A percentile compares a stretch with the other conserved stretches of the same genome.
These are phyloP conservation scores for Barnettozyma wickerhamii DNA, from an alignment of 805 yeast species.

Conservation along the genomic window DNA sequence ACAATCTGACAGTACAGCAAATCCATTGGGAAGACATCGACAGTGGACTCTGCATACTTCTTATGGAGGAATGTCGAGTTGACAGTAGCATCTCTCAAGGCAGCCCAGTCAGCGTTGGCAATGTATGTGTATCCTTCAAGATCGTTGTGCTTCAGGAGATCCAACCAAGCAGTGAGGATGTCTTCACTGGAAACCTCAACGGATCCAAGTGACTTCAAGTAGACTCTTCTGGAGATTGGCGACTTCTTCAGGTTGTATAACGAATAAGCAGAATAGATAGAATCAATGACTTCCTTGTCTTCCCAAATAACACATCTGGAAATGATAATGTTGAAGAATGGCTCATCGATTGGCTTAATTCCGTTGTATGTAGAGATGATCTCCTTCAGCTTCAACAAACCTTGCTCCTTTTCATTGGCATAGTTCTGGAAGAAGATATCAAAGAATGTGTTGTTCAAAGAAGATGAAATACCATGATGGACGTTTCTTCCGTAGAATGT, in stretches of 20 bases:
- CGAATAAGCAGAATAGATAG: constrained; percentile 55
- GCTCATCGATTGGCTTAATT: constrained; percentile 63
- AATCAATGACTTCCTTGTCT: constrained; percentile 59
- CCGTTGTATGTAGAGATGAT: constrained; percentile 52
- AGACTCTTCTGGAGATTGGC: constrained; percentile 67
- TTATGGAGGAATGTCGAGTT: constrained; percentile 11
- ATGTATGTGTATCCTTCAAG: constrained; percentile 53
- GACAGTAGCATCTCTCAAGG: constrained; percentile 69
- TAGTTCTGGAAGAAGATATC: constrained; percentile 60
- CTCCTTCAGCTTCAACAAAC: constrained; percentile 52
- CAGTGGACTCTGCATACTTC: constrained; percentile 1
- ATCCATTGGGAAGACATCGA: constrained; percentile 9
- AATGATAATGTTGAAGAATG: constrained; percentile 74
- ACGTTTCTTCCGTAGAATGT: constrained; percentile 52
- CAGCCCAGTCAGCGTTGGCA: constrained; percentile 84
- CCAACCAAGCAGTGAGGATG: constrained; percentile 55
- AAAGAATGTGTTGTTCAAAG: constrained; percentile 65
- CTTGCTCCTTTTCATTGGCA: constrained; percentile 44
- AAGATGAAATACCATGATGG: constrained; percentile 66
- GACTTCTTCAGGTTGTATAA: constrained; percentile 55
- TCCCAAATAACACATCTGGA: constrained; percentile 66
- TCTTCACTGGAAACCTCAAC: constrained; percentile 46
- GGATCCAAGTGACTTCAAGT: constrained; percentile 67
- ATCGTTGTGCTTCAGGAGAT: constrained; percentile 45
- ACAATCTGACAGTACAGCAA: constrained; percentile 21